Conservation (phyloP, 2,329 filamentous ascomycete genomes). For the Cladosporium sphaerospermum region DNA sequence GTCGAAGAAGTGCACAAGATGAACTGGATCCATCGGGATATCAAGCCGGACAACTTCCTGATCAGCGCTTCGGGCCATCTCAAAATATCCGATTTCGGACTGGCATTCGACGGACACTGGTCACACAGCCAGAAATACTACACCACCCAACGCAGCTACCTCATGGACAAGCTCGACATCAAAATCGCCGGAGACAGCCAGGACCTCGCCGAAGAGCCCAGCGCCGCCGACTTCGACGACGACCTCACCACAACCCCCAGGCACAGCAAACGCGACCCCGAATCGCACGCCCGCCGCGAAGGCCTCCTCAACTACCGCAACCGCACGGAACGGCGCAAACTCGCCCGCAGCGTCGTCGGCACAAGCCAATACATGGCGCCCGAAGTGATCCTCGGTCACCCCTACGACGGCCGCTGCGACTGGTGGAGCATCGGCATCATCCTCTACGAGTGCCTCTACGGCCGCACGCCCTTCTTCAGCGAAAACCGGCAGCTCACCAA, state of each 20-base stretch:
- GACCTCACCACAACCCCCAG: slow-evolving; percentile 11
- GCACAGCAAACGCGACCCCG: slow-evolving; percentile 18
- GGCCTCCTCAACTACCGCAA: slow-evolving; percentile 38
- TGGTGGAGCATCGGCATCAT: slow-evolving; percentile 97
- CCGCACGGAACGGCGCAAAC: slow-evolving; percentile 53
- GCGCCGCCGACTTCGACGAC: slow-evolving; percentile 7
- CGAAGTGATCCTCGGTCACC: slow-evolving; percentile 74
- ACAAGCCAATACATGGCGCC: slow-evolving; percentile 99
- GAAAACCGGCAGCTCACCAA: slow-evolving; percentile 81
- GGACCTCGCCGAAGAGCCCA: slow-evolving; percentile 52
- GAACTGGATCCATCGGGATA: slow-evolving; percentile 86
- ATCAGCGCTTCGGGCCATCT: slow-evolving; percentile 82
- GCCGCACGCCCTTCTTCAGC: slow-evolving; percentile 80
- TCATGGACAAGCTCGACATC: slow-evolving; percentile 72
- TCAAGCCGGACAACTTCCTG: slow-evolving; percentile 96
- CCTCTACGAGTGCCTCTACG: slow-evolving; percentile 88
- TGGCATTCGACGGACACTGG: slow-evolving; percentile 95
- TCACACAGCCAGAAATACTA: slow-evolving; percentile 84
- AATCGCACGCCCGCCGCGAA: slow-evolving; percentile 25
- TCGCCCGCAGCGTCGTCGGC: slow-evolving; percentile 81
- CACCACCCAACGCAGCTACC: slow-evolving; percentile 70
- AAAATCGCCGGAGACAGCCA: slow-evolving; percentile 65
- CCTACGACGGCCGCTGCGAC: slow-evolving; percentile 89
- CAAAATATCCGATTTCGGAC: slow-evolving; percentile 93
- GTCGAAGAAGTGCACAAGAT: slow-evolving; percentile 87